Evolutionary conservation across 2,329 filamentous ascomycete species (phyloP).

Genomic region (Iodosphaeria phyllophila): DNA sequence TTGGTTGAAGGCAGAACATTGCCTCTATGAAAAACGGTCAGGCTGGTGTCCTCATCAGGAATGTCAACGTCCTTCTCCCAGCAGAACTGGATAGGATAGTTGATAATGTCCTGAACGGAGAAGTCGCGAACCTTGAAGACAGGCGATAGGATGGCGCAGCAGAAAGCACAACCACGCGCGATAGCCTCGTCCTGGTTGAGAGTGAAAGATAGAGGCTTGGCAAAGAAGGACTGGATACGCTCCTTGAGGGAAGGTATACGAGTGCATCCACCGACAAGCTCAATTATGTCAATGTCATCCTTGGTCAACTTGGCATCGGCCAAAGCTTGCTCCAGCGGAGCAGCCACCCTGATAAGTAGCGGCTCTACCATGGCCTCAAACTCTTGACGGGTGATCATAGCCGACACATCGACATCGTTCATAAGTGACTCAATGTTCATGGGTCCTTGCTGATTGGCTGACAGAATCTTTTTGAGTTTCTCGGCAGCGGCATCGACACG

Average conservation of each 20-base stretch:
- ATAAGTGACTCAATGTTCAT: conserved; percentile 96
- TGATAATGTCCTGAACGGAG: conserved; percentile 89
- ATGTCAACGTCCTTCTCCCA: conserved; percentile 99
- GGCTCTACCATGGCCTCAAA: conserved; percentile 82
- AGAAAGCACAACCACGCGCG: conserved; percentile 88
- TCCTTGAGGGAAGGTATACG: conserved; percentile 90
- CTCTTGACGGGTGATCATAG: conserved; percentile 84
- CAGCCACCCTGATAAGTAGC: conserved; percentile 52
- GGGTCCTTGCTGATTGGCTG: conserved; percentile 80
- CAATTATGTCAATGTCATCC: conserved; percentile 84
- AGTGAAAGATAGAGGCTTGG: conserved; percentile 84
- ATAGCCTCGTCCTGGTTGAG: conserved; percentile 97
- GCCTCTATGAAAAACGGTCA: conserved; percentile 94
- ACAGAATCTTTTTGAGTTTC: conserved; percentile 97
- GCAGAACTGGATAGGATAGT: conserved; percentile 94
- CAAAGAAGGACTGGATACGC: conserved; percentile 75
- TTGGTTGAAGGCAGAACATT: conserved; percentile 97
- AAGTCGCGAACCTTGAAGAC: conserved; percentile 98
- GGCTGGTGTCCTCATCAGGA: conserved; percentile 90
- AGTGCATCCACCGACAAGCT: conserved; percentile 87
- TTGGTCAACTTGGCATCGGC: conserved; percentile 79
- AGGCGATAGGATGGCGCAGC: conserved; percentile 90
- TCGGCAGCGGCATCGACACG: conserved; percentile 79
- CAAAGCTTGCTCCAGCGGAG: conserved; percentile 75
- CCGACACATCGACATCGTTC: conserved; percentile 85